These are phyloP conservation scores for Byssoonygena ceratinophila DNA, from an alignment of 2,329 filamentous ascomycete genomes.

Conservation along the genomic window DNA sequence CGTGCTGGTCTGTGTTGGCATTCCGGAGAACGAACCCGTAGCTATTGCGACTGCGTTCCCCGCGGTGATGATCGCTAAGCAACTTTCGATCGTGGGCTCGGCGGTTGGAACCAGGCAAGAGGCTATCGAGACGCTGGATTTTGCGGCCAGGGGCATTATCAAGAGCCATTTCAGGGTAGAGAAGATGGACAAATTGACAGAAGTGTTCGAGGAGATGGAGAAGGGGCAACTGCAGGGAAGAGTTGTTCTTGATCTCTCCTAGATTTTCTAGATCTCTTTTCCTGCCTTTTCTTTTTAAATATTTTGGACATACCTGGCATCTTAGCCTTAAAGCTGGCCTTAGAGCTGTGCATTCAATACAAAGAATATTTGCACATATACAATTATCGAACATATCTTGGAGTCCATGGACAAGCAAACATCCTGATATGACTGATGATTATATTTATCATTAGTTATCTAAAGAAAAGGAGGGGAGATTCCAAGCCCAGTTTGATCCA, in stretches of 20 bases:
- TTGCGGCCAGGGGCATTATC: constrained; percentile 40
- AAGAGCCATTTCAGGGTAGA: constrained; percentile 38
- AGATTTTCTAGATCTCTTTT: too few relatives aligned
- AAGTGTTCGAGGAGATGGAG: constrained; percentile 39
- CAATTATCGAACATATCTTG: too few relatives aligned
- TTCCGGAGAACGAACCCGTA: constrained; percentile 39
- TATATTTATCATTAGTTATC: background rate
- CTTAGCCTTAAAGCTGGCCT: too few relatives aligned
- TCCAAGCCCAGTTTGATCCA: background rate
- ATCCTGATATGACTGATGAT: too few relatives aligned
- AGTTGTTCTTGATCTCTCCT: constrained; percentile 39
- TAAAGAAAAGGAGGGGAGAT: background rate
- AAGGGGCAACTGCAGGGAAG: constrained; percentile 37
- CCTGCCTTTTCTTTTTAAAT: background rate
- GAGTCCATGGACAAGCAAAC: too few relatives aligned
- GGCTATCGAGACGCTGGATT: constrained; percentile 40
- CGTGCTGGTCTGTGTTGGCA: constrained; percentile 43
- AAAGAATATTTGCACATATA: too few relatives aligned
- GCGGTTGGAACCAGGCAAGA: constrained; percentile 44
- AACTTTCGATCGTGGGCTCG: constrained; percentile 41
- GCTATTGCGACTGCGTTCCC: constrained; percentile 40
- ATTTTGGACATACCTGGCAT: too few relatives aligned
- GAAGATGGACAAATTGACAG: constrained; percentile 40
- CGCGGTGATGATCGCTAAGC: constrained; percentile 31
- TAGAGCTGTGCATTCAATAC: too few relatives aligned